These are phyloP conservation scores for Posidonia australis DNA, from an alignment of 106 monocot genomes.

Conservation along the genomic window DNA sequence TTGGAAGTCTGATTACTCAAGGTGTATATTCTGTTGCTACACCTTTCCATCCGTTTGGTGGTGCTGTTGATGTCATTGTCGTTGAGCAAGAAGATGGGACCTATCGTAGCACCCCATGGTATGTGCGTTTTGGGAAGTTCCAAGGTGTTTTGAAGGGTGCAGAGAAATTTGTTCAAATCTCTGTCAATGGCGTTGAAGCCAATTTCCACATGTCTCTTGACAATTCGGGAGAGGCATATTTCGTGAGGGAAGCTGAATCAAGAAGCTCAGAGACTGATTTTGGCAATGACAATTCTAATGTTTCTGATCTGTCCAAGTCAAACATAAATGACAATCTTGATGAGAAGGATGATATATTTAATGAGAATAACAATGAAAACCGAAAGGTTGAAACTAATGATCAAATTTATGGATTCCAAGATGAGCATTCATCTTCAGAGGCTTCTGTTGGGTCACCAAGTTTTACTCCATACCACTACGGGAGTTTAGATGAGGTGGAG, in stretches of 20 bases:
- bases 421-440: constrained; percentile 17
- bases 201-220: constrained; percentile 89
- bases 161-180: constrained; percentile 75
- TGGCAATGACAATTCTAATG: constrained; percentile 8
- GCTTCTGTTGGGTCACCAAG: constrained; percentile 19
- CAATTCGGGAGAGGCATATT: constrained; percentile 89
- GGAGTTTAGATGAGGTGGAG: constrained; percentile 67
- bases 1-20: constrained; percentile 81
- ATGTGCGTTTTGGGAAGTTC: constrained; percentile 93
- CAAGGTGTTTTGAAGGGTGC: constrained; percentile 86
- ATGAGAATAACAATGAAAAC: constrained; percentile 14
- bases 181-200: constrained; percentile 73
- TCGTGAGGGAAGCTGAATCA: constrained; percentile 54
- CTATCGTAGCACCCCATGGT: constrained; percentile 93
- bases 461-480: constrained; percentile 51
- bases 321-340: constrained; percentile 9
- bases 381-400: constrained; percentile 11
- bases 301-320: constrained; percentile 13
- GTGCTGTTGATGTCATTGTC: constrained; percentile 86
- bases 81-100: constrained; percentile 92
- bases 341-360: constrained; percentile 5
- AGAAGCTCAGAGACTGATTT: constrained; percentile 17
- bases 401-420: constrained; percentile 13
- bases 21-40: constrained; percentile 97
- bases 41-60: constrained; percentile 94